Evolutionary conservation across 2,329 filamentous ascomycete genomes (phyloP).

Genomic region (Sporothrix globosa): DNA sequence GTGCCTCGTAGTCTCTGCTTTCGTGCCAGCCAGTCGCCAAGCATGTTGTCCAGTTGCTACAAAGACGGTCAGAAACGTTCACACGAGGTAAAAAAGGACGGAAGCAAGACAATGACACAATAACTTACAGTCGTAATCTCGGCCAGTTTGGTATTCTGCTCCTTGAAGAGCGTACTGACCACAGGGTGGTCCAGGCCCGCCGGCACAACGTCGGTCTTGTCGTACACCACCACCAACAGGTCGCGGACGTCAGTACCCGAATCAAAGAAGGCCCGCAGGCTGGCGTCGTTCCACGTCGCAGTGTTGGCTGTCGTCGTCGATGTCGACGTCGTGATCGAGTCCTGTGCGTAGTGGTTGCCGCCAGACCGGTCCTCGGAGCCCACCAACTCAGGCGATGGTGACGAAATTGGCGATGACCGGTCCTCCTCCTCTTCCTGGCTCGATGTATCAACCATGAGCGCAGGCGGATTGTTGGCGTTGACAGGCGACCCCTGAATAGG

Average conservation of each 20-base stretch:
- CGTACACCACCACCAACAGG: slow-evolving; percentile 86
- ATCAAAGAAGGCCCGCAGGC: slow-evolving; percentile 86
- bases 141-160: slow-evolving; percentile 82
- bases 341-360: slow-evolving; percentile 49
- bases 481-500: slow-evolving; percentile 66
- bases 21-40: slow-evolving; percentile 77
- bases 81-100: slow-evolving; percentile 26
- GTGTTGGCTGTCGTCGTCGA: slow-evolving; percentile 50
- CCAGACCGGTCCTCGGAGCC: slow-evolving; percentile 51
- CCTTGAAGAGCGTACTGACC: slow-evolving; percentile 76
- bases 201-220: slow-evolving; percentile 81
- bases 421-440: slow-evolving; percentile 63
- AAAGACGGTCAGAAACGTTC: slow-evolving; percentile 41
- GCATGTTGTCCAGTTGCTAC: slow-evolving; percentile 78
- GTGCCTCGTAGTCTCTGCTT: slow-evolving; percentile 51
- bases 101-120: neutral
- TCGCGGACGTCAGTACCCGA: slow-evolving; percentile 87
- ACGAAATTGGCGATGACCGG: slow-evolving; percentile 63
- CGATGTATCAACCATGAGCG: slow-evolving; percentile 70
- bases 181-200: slow-evolving; percentile 84
- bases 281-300: slow-evolving; percentile 82
- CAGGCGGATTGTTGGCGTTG: slow-evolving; percentile 60
- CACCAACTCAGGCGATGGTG: slow-evolving; percentile 65
- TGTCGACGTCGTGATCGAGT: slow-evolving; percentile 57
- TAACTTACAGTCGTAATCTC: slow-evolving; percentile 72